These are phyloP conservation scores for Melampsora americana DNA, from an alignment of 1,284 basidiomycete species.

Conservation along the genomic window DNA sequence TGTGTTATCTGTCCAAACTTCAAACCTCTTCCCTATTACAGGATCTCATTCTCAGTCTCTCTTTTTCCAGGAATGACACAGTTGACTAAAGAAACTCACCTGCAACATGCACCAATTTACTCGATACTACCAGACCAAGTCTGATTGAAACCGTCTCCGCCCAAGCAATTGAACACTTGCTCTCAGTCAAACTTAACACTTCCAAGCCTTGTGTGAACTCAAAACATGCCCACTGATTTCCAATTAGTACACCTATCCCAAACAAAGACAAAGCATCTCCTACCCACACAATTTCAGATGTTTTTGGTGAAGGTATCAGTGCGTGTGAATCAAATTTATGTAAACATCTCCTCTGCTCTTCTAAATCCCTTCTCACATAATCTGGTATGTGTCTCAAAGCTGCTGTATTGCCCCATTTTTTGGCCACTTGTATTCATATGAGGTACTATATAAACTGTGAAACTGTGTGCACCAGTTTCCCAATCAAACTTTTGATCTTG, in stretches of 20 bases:
- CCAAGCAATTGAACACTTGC: background rate
- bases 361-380: background rate
- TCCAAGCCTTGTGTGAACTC: background rate
- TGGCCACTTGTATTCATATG: background rate
- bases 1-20: constrained; percentile 7
- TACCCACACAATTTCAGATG: constrained; percentile 2
- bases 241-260: constrained; percentile 3
- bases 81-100: no score
- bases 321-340: background rate
- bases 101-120: background rate
- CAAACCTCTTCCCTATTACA: background rate
- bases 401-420: background rate
- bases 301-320: background rate
- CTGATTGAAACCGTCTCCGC: constrained; percentile 4
- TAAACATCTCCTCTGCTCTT: background rate
- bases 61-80: no score
- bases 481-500: background rate
- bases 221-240: background rate
- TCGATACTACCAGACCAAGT: background rate
- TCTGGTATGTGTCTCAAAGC: background rate
- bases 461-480: background rate
- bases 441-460: background rate
- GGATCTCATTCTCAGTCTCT: no score
- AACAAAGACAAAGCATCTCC: background rate
- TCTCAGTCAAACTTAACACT: no score